Evolutionary conservation across 768 basidiomycete species (phyloP).

Genomic region (Neoboletus magnificus): DNA sequence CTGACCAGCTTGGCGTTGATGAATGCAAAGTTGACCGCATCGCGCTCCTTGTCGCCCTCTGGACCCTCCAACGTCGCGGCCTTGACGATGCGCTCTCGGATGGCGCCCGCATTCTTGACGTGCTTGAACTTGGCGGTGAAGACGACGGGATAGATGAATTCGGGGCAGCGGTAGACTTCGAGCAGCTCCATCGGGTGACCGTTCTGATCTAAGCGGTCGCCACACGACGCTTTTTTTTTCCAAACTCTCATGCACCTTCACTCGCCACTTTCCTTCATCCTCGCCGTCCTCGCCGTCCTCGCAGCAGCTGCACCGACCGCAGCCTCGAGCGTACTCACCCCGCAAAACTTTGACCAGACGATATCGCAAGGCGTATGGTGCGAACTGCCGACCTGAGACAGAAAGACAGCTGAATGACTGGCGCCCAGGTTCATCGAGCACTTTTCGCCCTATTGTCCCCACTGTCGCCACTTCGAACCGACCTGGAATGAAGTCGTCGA

Average conservation of each 20-base stretch:
- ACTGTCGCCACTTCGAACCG: constrained; percentile 76
- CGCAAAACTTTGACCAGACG: constrained; percentile 54
- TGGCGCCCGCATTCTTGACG: constrained; percentile 57
- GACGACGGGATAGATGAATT: constrained; percentile 45
- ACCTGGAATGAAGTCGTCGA: constrained; percentile 73
- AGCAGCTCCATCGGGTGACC: constrained; percentile 33
- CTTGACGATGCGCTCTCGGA: constrained; percentile 65
- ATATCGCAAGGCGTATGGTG: constrained; percentile 61
- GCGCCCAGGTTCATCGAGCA: constrained; percentile 70
- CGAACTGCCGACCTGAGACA: background rate
- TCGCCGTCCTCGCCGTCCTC: constrained; percentile 30
- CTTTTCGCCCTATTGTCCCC: constrained; percentile 82
- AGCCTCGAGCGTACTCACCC: constrained; percentile 42
- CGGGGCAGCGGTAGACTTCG: constrained; percentile 55
- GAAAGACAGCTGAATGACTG: background rate
- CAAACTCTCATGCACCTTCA: constrained; percentile 2
- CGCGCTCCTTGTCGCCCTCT: constrained; percentile 65
- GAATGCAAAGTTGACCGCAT: constrained; percentile 87
- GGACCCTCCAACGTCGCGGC: constrained; percentile 60
- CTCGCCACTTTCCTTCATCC: constrained; percentile 25
- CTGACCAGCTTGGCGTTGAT: constrained; percentile 81
- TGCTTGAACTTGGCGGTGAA: constrained; percentile 65
- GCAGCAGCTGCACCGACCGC: constrained; percentile 35
- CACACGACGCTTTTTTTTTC: background rate
- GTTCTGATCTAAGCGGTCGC: constrained; percentile 3